phyloP scores from a whole-genome alignment of 306 rosid species.

The Cucurbita pepo region DNA sequence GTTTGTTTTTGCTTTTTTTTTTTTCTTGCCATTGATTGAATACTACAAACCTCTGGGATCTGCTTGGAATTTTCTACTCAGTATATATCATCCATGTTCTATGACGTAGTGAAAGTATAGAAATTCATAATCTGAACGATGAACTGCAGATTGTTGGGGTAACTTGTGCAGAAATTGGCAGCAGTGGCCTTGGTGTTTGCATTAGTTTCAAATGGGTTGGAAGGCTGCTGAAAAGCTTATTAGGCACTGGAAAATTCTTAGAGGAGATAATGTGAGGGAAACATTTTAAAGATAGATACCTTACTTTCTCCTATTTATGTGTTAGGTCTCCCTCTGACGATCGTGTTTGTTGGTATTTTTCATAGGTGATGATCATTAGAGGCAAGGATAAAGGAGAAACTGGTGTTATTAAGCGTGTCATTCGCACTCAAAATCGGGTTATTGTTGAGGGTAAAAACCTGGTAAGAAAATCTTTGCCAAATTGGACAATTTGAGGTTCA shows the following conservation, averaged over 20 bases:
- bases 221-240: slow-evolving; percentile 93
- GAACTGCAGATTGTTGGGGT: background rate
- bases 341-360: background rate
- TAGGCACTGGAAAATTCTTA: slow-evolving; percentile 73
- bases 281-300: background rate
- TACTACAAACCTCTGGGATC: background rate
- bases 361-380: slow-evolving; percentile 75
- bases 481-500: background rate
- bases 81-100: background rate
- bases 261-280: slow-evolving; percentile 71
- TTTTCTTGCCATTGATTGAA: background rate
- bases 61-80: background rate
- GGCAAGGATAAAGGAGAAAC: slow-evolving; percentile 85
- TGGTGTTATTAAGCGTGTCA: slow-evolving; percentile 64
- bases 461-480: slow-evolving; percentile 23
- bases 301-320: background rate
- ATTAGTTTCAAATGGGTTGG: slow-evolving; percentile 55
- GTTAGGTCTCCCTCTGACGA: background rate
- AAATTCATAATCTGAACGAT: background rate
- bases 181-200: background rate
- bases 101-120: background rate
- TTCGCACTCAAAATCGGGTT: slow-evolving; percentile 87
- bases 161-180: background rate
- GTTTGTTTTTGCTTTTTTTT: background rate
- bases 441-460: slow-evolving; percentile 89